Evolutionary conservation across 345 rosid species (phyloP).

Genomic region (Hypericum perforatum): DNA sequence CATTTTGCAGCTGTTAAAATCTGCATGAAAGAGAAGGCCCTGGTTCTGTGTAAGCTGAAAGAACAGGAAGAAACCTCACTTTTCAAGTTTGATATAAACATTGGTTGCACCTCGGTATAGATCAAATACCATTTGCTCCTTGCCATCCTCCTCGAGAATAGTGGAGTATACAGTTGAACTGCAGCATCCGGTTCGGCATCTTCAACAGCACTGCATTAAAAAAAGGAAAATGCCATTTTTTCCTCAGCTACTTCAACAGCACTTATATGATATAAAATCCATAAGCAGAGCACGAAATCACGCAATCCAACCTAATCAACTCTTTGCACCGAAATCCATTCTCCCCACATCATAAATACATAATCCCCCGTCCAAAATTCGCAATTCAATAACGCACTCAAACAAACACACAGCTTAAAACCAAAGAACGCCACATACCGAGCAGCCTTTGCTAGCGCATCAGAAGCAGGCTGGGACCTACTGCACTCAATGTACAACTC

Average conservation of each 20-base stretch:
- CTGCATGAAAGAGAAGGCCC: too few species aligned
- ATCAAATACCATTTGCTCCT: conserved; percentile 95
- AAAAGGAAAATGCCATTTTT: conserved; percentile 2
- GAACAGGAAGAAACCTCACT: conserved; percentile 38
- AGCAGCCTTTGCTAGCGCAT: conserved; percentile 92
- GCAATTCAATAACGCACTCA: too few species aligned
- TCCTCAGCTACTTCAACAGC: background rate
- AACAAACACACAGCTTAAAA: too few species aligned
- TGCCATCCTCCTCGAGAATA: conserved; percentile 94
- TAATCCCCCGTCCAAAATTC: too few species aligned
- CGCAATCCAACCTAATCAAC: too few species aligned
- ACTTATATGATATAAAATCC: background rate
- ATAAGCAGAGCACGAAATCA: too few species aligned
- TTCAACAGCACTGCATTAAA: conserved; percentile 54
- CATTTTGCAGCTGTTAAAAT: too few species aligned
- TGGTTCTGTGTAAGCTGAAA: background rate
- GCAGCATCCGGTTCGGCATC: conserved; percentile 68
- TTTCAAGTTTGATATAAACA: conserved; percentile 74
- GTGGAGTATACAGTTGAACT: conserved; percentile 58
- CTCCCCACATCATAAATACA: too few species aligned
- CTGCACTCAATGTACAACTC: conserved; percentile 78
- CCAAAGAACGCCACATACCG: conserved; percentile 32
- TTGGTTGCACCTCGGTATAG: conserved; percentile 65
- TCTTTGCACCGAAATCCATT: too few species aligned
- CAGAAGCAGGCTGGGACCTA: conserved; percentile 93